A percentile compares a stretch with the other conserved stretches of the same genome.
Evolutionary conservation across 176 grass and related monocot species (phyloP).

Genomic region (Juncus inflexus): DNA sequence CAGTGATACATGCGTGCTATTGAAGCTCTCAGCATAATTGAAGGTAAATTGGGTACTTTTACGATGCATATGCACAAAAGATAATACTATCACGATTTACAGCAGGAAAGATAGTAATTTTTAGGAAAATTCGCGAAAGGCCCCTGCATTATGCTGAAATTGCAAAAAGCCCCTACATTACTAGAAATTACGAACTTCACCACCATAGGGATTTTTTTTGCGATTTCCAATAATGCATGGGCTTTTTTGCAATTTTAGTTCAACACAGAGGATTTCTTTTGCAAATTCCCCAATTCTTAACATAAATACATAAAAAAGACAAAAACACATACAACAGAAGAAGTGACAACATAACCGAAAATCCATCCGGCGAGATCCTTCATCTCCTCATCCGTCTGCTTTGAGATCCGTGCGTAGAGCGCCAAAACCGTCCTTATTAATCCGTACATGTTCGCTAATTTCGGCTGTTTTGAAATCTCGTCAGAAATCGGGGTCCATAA

Average conservation of each 20-base stretch:
- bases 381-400: slow-evolving; percentile 49
- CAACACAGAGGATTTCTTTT: too few relatives aligned
- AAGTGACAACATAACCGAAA: slow-evolving; percentile 55
- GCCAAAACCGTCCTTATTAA: slow-evolving; percentile 63
- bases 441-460: slow-evolving; percentile 50
- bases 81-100: too few relatives aligned
- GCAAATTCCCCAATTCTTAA: too few relatives aligned
- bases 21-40: too few relatives aligned
- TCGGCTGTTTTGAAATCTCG: slow-evolving; percentile 54
- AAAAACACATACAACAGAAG: slow-evolving; percentile 61
- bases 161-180: too few relatives aligned
- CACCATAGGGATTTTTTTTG: neutral
- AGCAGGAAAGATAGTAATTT: neutral
- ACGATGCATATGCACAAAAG: too few relatives aligned
- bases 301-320: slow-evolving; percentile 6
- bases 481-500: slow-evolving; percentile 52
- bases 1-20: too few relatives aligned
- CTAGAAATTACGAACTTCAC: neutral
- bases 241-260: neutral
- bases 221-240: too few relatives aligned
- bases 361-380: slow-evolving; percentile 41
- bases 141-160: too few relatives aligned
- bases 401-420: slow-evolving; percentile 58
- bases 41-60: too few relatives aligned
- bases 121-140: neutral